Evolutionary conservation across 2,329 filamentous ascomycete genomes (phyloP), one percentile per base, ranked within the genome.

Genomic region (Penicillium sp.): DNA sequence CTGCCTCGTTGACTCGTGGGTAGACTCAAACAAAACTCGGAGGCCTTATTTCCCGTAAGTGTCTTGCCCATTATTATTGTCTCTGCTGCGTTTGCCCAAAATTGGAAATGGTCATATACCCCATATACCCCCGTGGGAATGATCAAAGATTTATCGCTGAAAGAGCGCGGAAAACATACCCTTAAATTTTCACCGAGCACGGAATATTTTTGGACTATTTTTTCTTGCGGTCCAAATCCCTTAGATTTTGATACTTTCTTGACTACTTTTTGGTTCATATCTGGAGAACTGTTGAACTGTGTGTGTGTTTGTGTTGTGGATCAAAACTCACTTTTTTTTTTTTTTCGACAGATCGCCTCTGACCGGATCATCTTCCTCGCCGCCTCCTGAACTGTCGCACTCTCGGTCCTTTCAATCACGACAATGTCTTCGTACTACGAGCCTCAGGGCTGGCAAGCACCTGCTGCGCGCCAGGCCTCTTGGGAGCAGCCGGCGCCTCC

Each of bases 401-500:
- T 45, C 58, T 59, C 51, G 51, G 48, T 51, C 56, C 45, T 57
- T 41, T 47, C 13, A 36, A 52, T 48, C 61, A 51, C 42, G 57
- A 62, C 60, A 59, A 73, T 70, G 56, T 88, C 88, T 84, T 82
- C 86, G 65, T 89, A 86, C 75, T 89, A 88, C 78, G 85, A 88
- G 72, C 82, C 84, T 69, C 82, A 84, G 65, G 73, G 76, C 68
- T 87, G 85, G 83, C 79, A 84, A 58, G 81, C 82, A 59, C 78
- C 83, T 61, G 54, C 67, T 51, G 78, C 79, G 66, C 82, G 84
- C 66, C 86, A 88, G 76, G 73, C 81, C 19, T 85, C 84, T 42
- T 90, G 87, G 87, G 88, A 90, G 66, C 85, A 89, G 68, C 86
- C 86, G 62, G 82, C 82, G 55, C 87, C 87, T 58, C 86, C 87